Evolutionary conservation across 176 grass and related monocot genomes (phyloP), one percentile per base, ranked within the genome.

Genomic region (Aegilops speltoides): DNA sequence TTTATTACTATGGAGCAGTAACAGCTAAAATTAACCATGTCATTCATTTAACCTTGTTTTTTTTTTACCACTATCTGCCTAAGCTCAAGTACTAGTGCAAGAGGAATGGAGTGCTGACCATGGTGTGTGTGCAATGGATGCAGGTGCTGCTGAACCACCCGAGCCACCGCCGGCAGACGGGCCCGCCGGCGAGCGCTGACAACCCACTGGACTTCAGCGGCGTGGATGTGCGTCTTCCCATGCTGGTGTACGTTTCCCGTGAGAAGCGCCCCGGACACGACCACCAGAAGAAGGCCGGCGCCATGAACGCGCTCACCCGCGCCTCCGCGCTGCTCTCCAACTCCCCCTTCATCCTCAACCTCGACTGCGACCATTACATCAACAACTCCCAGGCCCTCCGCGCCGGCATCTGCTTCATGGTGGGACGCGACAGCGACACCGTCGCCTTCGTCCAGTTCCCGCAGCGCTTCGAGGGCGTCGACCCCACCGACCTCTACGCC

Each of bases 231-330:
- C 90, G 93, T 0, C 64, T 95, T 1, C 93, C 93, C 0, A 92
- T 95, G 90, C 83, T 95, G 37, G 93, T 95, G 3, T 95, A 95
- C 72, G 91, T 98, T 0, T 91, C 93, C 19, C 83, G 96, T 0
- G 96, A 98, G 89, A 98, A 98, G 86, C 89, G 93, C 0, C 91
- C 93, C 0, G 96, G 96, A 0, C 67, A 84, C 89, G 78, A 98
- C 80, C 96, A 98, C 84, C 84, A 98, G 79, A 98, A 98, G 90
- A 98, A 96, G 79, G 96, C 96, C 6, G 91, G 91, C 64, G 93
- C 96, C 75, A 96, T 96, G 96, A 98, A 98, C 86, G 93, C 96
- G 33, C 90, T 95, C 0, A 90, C 89, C 45, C 90, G 93, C 2
- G 86, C 86, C 24, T 95, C 93, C 17, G 93, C 83, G 5, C 73